Evolutionary conservation across 805 yeast species (phyloP), one percentile per base, ranked within the genome.

Genomic region (Yamadazyma olivae): DNA sequence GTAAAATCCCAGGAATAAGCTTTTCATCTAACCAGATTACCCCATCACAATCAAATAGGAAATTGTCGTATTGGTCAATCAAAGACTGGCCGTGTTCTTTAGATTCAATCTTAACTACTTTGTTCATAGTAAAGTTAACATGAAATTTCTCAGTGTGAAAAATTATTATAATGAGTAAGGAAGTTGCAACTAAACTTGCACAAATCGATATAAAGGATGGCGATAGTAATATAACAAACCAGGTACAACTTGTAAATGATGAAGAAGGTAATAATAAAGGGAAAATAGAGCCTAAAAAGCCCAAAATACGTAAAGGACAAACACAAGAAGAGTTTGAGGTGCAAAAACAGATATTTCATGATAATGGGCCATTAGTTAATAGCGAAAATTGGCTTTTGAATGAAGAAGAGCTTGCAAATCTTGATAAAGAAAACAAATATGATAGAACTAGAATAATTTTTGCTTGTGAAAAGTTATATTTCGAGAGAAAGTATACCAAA

Each of bases 381-480:
- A 71, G 72, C 0, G 51, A 56, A 3, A 50, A 57, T 28, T 72
- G 79, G 76, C 59, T 75, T 3, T 61, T 50, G 15, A 51, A 61
- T 17, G 42, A 34, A 4, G 36, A 48, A 0, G 44, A 34, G 1
- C 33, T 63, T 2, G 59, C 66, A 20, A 33, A 56, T 1, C 42
- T 66, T 16, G 51, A 61, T 6, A 51, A 63, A 13, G 27, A 41
- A 15, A 45, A 49, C 24, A 85, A 84, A 45, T 67, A 76, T 2
- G 79, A 75, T 33, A 62, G 87, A 33, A 78, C 71, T 12, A 64
- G 63, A 30, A 50, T 83, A 19, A 67, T 79, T 30, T 76, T 77
- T 40, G 76, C 79, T 7, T 70, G 84, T 21, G 89, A 85, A 44
- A 61, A 79, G 41, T 69, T 79, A 2, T 87, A 81, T 51, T 88